Conservation (phyloP, 106 monocot species). For the Amphibolis antarctica region DNA sequence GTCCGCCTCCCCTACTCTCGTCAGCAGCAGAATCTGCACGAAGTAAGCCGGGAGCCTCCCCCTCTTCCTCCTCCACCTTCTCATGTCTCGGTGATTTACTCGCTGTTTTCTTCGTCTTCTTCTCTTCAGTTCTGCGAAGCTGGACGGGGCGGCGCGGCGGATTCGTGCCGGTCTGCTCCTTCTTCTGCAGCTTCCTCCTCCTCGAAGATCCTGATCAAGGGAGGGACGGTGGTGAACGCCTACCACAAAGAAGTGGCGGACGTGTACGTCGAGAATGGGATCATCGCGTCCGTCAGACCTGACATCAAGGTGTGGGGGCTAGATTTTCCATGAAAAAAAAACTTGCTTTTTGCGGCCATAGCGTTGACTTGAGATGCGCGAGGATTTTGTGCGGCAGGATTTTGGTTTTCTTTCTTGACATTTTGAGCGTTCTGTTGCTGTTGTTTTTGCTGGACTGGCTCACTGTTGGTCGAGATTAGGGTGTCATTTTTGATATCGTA, state of each 20-base stretch:
- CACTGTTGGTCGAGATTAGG: too few relatives aligned
- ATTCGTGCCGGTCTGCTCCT: background rate
- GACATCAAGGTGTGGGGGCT: slow-evolving; percentile 37
- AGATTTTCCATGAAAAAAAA: too few relatives aligned
- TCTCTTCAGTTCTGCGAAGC: slow-evolving; percentile 33
- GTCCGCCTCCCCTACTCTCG: background rate
- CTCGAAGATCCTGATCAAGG: slow-evolving; percentile 67
- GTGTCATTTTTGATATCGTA: too few relatives aligned
- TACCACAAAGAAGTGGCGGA: slow-evolving; percentile 82
- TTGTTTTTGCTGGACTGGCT: too few relatives aligned
- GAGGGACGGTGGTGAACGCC: slow-evolving; percentile 96
- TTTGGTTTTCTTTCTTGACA: background rate
- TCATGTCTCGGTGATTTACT: background rate
- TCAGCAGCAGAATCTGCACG: background rate
- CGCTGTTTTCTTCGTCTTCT: background rate
- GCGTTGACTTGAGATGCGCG: background rate
- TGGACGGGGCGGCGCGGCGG: slow-evolving; percentile 9
- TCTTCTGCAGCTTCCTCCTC: too few relatives aligned
- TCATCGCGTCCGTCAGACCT: slow-evolving; percentile 59
- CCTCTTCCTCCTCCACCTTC: background rate
- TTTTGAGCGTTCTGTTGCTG: too few relatives aligned
- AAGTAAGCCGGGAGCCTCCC: background rate
- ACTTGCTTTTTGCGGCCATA: too few relatives aligned
- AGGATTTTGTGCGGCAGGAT: background rate
- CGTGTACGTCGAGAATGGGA: slow-evolving; percentile 84